Evolutionary conservation across 441 rosid species (phyloP).

Genomic region (Bruguiera hainesii): DNA sequence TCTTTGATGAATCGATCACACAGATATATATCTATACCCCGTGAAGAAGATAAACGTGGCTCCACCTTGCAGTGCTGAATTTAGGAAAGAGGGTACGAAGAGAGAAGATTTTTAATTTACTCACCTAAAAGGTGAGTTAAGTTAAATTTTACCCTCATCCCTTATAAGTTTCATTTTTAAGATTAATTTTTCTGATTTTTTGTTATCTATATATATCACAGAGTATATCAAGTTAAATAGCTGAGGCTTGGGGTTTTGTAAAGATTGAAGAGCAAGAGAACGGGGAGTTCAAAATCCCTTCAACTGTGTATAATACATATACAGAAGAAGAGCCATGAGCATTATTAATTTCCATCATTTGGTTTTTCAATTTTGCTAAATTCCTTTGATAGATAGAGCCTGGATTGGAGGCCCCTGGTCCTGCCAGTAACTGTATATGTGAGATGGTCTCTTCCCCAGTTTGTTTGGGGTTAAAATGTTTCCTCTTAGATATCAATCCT

Average conservation of each 20-base stretch:
- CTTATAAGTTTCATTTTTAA: neutral
- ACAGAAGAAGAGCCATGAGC: constrained; percentile 13
- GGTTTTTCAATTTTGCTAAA: neutral
- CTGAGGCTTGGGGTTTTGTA: constrained; percentile 30
- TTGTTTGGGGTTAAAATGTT: constrained; percentile 29
- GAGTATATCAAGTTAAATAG: constrained; percentile 15
- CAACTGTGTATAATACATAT: constrained; percentile 36
- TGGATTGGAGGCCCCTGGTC: constrained; percentile 5
- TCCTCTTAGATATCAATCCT: constrained; percentile 25
- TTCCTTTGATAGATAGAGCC: constrained; percentile 16
- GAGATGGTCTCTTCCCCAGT: constrained; percentile 25
- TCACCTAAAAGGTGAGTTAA: no score
- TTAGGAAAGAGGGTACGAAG: no score
- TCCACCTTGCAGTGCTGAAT: no score
- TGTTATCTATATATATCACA: neutral
- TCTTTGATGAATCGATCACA: constrained; percentile 31
- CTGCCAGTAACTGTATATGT: constrained; percentile 23
- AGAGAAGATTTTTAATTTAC: no score
- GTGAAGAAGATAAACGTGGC: constrained; percentile 9
- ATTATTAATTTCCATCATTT: constrained; percentile 12
- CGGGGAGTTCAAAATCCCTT: constrained; percentile 13
- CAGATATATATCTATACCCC: neutral
- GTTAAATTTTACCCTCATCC: constrained; percentile 2
- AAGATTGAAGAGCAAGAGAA: constrained; percentile 12
- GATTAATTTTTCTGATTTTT: constrained; percentile 3